Percentiles rank a stretch among this genome's conserved stretches.
Evolutionary conservation across 805 yeast genomes (phyloP).

Genomic region (Danielia reshetovae): DNA sequence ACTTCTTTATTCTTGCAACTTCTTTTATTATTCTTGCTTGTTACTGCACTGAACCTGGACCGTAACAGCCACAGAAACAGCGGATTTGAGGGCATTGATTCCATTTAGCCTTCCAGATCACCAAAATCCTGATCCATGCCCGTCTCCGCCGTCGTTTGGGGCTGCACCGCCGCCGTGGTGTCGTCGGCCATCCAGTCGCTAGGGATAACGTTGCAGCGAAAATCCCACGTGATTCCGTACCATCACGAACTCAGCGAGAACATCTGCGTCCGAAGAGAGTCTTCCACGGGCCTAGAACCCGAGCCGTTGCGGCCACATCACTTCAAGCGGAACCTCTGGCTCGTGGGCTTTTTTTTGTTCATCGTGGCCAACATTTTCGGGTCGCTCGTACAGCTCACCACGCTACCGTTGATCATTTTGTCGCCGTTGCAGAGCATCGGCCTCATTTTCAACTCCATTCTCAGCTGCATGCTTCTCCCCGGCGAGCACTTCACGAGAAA

Average conservation of each 20-base stretch:
- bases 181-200: slow-evolving; percentile 78
- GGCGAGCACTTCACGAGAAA: slow-evolving; percentile 61
- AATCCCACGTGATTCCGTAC: slow-evolving; percentile 53
- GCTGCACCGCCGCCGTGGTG: slow-evolving; percentile 65
- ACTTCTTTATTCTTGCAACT: too few species aligned
- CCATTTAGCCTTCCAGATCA: too few species aligned
- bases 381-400: slow-evolving; percentile 75
- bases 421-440: slow-evolving; percentile 86
- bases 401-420: slow-evolving; percentile 73
- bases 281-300: slow-evolving; percentile 1
- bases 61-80: too few species aligned
- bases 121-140: too few species aligned
- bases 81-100: too few species aligned
- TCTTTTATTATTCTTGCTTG: too few species aligned
- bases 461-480: slow-evolving; percentile 60
- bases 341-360: slow-evolving; percentile 67
- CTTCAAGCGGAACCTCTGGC: slow-evolving; percentile 61
- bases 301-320: slow-evolving; percentile 24
- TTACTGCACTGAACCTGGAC: too few species aligned
- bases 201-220: slow-evolving; percentile 78
- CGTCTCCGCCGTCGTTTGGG: slow-evolving; percentile 24
- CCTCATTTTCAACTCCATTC: slow-evolving; percentile 76
- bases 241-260: slow-evolving; percentile 11
- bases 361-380: slow-evolving; percentile 74
- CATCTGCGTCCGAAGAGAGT: slow-evolving; percentile 9